Evolutionary conservation across 768 basidiomycete genomes (phyloP), one percentile per base, ranked within the genome.

Genomic region (Fomitopsis serialis): DNA sequence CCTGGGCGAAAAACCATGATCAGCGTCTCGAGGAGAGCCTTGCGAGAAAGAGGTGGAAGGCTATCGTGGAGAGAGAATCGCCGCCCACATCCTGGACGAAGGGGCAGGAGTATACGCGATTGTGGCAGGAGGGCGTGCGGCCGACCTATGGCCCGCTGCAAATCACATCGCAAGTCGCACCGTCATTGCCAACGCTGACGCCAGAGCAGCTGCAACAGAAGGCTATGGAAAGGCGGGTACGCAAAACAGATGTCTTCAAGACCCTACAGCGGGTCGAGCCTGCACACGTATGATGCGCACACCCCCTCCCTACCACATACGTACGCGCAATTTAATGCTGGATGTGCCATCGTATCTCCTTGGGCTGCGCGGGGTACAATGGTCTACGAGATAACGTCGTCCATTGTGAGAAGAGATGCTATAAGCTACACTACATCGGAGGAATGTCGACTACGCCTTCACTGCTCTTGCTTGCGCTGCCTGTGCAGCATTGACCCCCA

Each of bases 401-500:
- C 46, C 25, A 48, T 35, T n/a, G 21, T 17, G 27, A 50, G 19
- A 27, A 4, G 19, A n/a, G n/a, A 47, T 25, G 9, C 24, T 25
- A 2, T 7, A 15, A 9, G 19, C n/a, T 29, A 47, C 10, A 47
- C 8, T 47, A 32, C 29, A 11, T 6, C 29, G 5, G 45, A 7
- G 3, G 11, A 13, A 34, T 17, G 45, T 24, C 24, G 23, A 52
- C 61, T 68, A 76, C 61, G 72, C 72, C 57, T 77, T 79, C 57
- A 74, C 72, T 22, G 59, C 59, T 55, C 84, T 76, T 47, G 87
- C 82, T 60, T 89, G 87, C 21, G 90, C 90, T 45, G 91, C 90
- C 66, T 89, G 81, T 11, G 91, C 90, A 32, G 91, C 90, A 59
- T 92, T 92, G 80, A 93, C 86, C 35, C 87, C 88, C 91, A 93